Conservation (phyloP, 371 early-diverging fungal species). For the Apophysomyces trapeziformis region DNA sequence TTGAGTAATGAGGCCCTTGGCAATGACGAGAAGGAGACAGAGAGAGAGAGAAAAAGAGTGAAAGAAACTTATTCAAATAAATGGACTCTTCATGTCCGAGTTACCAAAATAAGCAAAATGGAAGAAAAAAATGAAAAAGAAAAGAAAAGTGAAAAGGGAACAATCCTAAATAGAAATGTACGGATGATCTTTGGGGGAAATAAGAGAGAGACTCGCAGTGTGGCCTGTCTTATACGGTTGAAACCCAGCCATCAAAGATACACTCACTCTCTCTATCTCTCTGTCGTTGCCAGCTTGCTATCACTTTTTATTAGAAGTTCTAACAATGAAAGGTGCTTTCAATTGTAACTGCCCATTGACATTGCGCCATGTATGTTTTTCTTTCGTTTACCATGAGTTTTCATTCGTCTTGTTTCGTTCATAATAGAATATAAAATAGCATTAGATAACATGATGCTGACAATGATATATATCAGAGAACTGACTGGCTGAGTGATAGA, state of each 20-base stretch:
- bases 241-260: conserved; percentile 4
- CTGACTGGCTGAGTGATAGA: too few species aligned
- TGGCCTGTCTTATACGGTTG: conserved; percentile 8
- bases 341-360: conserved; percentile 8
- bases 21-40: conserved; percentile 1
- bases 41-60: conserved; percentile 5
- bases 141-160: background rate
- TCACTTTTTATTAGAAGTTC: background rate
- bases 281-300: background rate
- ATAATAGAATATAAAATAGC: background rate
- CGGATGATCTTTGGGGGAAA: too few species aligned
- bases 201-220: background rate
- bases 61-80: background rate
- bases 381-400: background rate
- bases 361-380: background rate
- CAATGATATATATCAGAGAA: background rate
- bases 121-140: background rate
- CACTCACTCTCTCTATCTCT: background rate
- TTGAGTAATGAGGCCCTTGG: too few species aligned
- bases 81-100: background rate
- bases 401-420: background rate
- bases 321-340: conserved; percentile 1
- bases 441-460: background rate
- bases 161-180: too few species aligned
- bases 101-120: conserved; percentile 14